A percentile compares a stretch with the other conserved stretches of the same genome.
phyloP scores from a whole-genome alignment of 441 rosid genomes.

The Manihot esculenta region DNA sequence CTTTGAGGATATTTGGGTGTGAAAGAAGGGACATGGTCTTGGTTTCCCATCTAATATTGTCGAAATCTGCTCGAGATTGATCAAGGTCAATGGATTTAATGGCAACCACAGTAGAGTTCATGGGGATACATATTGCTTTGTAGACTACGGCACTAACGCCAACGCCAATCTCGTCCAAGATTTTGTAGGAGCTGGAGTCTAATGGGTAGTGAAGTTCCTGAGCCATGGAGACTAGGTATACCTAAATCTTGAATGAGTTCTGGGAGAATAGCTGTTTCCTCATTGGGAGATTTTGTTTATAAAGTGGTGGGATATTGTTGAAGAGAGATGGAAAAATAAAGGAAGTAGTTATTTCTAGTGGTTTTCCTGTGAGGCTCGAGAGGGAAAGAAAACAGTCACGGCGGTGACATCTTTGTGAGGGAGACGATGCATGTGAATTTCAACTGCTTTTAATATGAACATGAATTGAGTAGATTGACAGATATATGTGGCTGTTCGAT shows the following conservation, averaged over 20 bases:
- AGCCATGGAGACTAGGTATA: slow-evolving; percentile 26
- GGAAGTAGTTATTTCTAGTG: slow-evolving; percentile 16
- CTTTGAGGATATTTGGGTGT: slow-evolving; percentile 73
- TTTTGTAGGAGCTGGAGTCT: slow-evolving; percentile 55
- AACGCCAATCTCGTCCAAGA: slow-evolving; percentile 61
- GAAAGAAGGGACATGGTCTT: slow-evolving; percentile 77
- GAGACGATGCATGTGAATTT: slow-evolving; percentile 43
- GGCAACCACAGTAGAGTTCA: slow-evolving; percentile 58
- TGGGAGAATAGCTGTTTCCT: background rate
- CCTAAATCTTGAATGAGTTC: background rate
- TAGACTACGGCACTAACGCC: slow-evolving; percentile 81
- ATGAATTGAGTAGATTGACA: background rate
- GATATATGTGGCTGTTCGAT: background rate
- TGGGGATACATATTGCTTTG: slow-evolving; percentile 69
- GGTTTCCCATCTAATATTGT: slow-evolving; percentile 60
- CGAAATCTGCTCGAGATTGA: slow-evolving; percentile 57
- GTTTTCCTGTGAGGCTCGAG: slow-evolving; percentile 40
- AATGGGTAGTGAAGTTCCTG: slow-evolving; percentile 54
- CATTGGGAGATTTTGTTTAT: slow-evolving; percentile 1
- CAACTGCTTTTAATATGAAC: background rate
- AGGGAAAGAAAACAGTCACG: slow-evolving; percentile 17
- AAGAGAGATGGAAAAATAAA: background rate
- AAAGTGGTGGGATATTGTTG: background rate
- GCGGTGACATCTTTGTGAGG: slow-evolving; percentile 20
- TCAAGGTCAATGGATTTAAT: slow-evolving; percentile 83